Evolutionary conservation across 805 yeast species (phyloP).

Genomic region (Yarrowia divulgata): DNA sequence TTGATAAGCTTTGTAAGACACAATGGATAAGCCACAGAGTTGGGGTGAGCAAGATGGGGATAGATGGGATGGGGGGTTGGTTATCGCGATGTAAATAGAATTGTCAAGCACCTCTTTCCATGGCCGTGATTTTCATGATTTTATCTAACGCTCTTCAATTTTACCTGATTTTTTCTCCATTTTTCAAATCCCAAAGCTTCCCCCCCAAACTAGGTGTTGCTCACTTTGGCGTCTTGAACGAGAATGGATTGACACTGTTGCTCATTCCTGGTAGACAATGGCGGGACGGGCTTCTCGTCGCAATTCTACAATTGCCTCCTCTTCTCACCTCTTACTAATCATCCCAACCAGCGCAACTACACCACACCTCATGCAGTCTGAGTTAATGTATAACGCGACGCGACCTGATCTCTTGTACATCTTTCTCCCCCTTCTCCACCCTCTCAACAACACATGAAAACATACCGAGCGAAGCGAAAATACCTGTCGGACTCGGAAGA

Average conservation of each 20-base stretch:
- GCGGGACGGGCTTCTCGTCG: not conserved
- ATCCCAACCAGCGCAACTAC: not conserved
- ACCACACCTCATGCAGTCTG: not conserved
- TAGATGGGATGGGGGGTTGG: not conserved
- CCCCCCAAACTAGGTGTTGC: too few relatives aligned
- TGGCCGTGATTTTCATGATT: not conserved
- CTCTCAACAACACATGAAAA: slow-evolving; percentile 11
- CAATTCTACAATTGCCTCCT: not conserved
- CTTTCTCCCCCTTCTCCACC: too few relatives aligned
- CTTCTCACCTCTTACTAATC: not conserved
- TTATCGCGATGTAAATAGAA: too few relatives aligned
- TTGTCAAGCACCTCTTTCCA: not conserved
- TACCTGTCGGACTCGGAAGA: slow-evolving; percentile 38
- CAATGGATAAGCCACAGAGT: slow-evolving; percentile 21
- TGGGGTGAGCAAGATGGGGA: not conserved
- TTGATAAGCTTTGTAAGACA: slow-evolving; percentile 6
- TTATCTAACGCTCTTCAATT: not conserved
- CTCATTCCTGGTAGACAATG: not conserved
- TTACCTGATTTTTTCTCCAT: not conserved
- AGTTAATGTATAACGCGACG: slow-evolving; percentile 24
- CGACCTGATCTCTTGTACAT: slow-evolving; percentile 1
- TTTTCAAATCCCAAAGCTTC: too few relatives aligned
- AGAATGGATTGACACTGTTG: not conserved
- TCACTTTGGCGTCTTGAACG: too few relatives aligned
- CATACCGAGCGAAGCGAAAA: slow-evolving; percentile 14